phyloP scores from a whole-genome alignment of 495 filamentous ascomycete species.

The Aspergillus funiculosus region DNA sequence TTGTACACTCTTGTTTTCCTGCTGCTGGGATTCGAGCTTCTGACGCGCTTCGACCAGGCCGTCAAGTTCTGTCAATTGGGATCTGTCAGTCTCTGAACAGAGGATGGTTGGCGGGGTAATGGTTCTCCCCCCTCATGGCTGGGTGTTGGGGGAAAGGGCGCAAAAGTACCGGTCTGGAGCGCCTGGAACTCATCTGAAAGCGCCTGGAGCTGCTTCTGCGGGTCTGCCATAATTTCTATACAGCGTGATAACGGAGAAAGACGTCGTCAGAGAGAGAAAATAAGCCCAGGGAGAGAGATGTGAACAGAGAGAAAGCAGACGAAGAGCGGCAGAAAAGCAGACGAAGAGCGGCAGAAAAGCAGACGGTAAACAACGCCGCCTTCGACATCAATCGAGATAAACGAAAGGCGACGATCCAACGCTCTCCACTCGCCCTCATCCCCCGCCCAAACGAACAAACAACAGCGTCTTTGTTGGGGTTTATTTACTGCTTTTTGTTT shows the following conservation, averaged over 20 bases:
- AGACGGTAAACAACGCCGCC: constrained; percentile 13
- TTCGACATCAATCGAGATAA: constrained; percentile 6
- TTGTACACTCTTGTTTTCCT: constrained; percentile 86
- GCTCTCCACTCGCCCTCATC: constrained; percentile 9
- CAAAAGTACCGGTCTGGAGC: constrained; percentile 65
- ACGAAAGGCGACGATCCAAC: constrained; percentile 4
- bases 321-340: constrained; percentile 18
- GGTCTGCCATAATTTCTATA: constrained; percentile 42
- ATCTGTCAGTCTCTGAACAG: not conserved
- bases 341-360: constrained; percentile 18
- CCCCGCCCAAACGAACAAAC: constrained; percentile 1
- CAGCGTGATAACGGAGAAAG: not conserved
- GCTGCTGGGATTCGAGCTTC: constrained; percentile 86
- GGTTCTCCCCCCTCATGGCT: not conserved
- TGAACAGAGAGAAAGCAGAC: constrained; percentile 15
- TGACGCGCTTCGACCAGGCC: constrained; percentile 72
- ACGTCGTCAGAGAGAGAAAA: constrained; percentile 1
- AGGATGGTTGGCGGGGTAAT: not conserved
- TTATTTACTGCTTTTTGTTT: not conserved
- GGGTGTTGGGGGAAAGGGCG: not conserved
- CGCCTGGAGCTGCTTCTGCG: constrained; percentile 64
- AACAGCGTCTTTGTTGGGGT: not conserved
- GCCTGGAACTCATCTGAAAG: constrained; percentile 84
- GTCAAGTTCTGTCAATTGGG: constrained; percentile 59
- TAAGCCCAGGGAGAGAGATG: constrained; percentile 19